Base-by-base conservation (phyloP, 441 rosid genomes). In the Lepidium campestre region DNA sequence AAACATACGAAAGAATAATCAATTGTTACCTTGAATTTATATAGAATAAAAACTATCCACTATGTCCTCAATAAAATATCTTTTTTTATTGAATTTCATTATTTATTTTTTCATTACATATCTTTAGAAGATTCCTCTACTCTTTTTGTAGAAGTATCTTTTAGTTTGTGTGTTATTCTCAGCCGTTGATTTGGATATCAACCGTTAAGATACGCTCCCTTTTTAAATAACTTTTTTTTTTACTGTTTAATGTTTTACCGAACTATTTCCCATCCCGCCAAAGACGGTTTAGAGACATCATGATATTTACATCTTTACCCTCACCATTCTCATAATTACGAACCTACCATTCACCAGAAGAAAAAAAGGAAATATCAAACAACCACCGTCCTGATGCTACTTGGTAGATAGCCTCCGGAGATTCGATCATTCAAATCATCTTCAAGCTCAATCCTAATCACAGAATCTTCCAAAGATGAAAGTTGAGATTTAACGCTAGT, bases 371-470 rank as follows among this genome's bases (percentile, higher is more conserved):
- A 55, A 55, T 34, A 14, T 84, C 87, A 48, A 59, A 75, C 80
- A 55, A 52, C 79, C 68, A 67, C 58, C 63, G 87, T 82, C 71
- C 77, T 81, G 58, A 86, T 75, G 53, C 75, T 75, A 54, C 77
- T 61, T 2, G 97, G 96, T 36, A 91, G 88, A 78, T 82, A 77
- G 4, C 89, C 87, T 20, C 83, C 90, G 0, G 55, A 70, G 71
- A 68, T 61, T 61, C 77, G 65, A 65, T 69, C 61, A n/a, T 60
- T 77, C 3, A 80, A 29, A 25, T 83, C 80, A 4, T 61, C 72
- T 50, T 81, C 90, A 1, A 73, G 75, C 71, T 86, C 90, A 1
- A 93, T 83, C 79, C 75, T 76, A 10, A 83, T 71, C n/a, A 85
- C 70, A 69, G 74, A 34, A 0, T 83, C 65, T n/a, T 85, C 90